Evolutionary conservation across 2,329 filamentous ascomycete species (phyloP), one percentile per base, ranked within the genome.

Genomic region (Microdochium nivale): DNA sequence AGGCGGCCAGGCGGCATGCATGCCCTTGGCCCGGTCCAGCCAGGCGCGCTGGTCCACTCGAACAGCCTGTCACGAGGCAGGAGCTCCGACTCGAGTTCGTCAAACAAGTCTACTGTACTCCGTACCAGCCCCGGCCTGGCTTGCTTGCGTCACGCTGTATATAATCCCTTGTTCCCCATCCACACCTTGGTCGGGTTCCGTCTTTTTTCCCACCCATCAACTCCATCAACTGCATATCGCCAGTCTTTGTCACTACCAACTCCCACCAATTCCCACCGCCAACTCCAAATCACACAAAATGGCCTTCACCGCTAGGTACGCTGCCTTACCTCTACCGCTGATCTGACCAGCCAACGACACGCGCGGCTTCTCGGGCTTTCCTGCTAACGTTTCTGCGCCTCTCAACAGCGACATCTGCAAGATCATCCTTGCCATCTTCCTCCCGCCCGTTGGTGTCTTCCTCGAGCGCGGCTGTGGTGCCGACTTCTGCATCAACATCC

Each of bases 361-460:
- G 40, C 54, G 47, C 47, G 4, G n/a, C n/a, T n/a, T n/a, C n/a
- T n/a, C n/a, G n/a, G n/a, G n/a, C n/a, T n/a, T n/a, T n/a, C n/a
- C 62, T 50, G 44, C 10, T 48, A 52, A 43, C 32, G 35, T 40
- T 43, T 24, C 43, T 51, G 32, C 51, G 47, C 49, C 50, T 37
- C 33, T 27, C n/a, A n/a, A n/a, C 49, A 69, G 66, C 60, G 79
- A 83, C 59, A 81, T 83, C 61, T 79, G 75, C 78, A 83, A 83
- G 72, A 81, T 83, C 76, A 79, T 90, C 71, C 76, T 90, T 70
- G 87, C 87, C 75, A 77, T 90, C 75, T 71, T 91, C 72, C 78
- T 90, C 52, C 87, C 87, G 53, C 87, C 87, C 64, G 71, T 90
- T 48, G 87, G 87, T 73, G 87, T 91, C 66, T 90, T 90, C 80